These are phyloP conservation scores for Solanum etuberosum DNA, from an alignment of 257 asterid genomes.

Conservation along the genomic window DNA sequence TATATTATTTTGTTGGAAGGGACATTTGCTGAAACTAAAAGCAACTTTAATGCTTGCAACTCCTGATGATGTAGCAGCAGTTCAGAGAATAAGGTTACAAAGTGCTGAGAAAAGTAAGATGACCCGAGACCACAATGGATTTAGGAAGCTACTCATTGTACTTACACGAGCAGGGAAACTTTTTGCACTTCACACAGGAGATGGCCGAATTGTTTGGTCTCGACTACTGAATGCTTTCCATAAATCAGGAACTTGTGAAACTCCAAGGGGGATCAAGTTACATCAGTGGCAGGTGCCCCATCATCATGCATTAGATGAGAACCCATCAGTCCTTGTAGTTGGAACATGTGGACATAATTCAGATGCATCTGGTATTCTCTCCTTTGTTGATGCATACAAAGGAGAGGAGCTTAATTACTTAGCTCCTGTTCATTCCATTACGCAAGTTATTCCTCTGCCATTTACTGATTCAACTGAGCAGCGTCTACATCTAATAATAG, in stretches of 20 bases:
- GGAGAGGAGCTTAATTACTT: slow-evolving; percentile 64
- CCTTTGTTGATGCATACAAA: slow-evolving; percentile 72
- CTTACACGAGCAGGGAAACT: slow-evolving; percentile 87
- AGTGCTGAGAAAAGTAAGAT: slow-evolving; percentile 86
- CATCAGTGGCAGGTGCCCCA: slow-evolving; percentile 98
- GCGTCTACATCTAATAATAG: slow-evolving; percentile 72
- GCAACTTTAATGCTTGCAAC: slow-evolving; percentile 89
- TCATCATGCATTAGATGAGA: slow-evolving; percentile 93
- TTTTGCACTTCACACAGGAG: slow-evolving; percentile 90
- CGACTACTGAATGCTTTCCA: slow-evolving; percentile 29
- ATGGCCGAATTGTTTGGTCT: slow-evolving; percentile 68
- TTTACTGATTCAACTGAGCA: slow-evolving; percentile 82
- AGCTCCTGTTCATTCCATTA: slow-evolving; percentile 63
- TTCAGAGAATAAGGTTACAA: slow-evolving; percentile 67
- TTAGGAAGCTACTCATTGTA: slow-evolving; percentile 69
- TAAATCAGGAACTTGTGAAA: slow-evolving; percentile 56
- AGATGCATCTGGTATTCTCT: slow-evolving; percentile 69
- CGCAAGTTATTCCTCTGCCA: slow-evolving; percentile 67
- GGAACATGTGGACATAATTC: slow-evolving; percentile 66
- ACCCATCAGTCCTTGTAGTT: slow-evolving; percentile 84
- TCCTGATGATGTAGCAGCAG: slow-evolving; percentile 80
- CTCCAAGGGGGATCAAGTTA: slow-evolving; percentile 63
- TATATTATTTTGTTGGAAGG: slow-evolving; percentile 29
- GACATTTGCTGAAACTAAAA: slow-evolving; percentile 88
- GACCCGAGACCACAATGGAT: slow-evolving; percentile 89